Conservation (phyloP, 108 stramenopile genomes). For the Cyclostephanos invisitatus region DNA sequence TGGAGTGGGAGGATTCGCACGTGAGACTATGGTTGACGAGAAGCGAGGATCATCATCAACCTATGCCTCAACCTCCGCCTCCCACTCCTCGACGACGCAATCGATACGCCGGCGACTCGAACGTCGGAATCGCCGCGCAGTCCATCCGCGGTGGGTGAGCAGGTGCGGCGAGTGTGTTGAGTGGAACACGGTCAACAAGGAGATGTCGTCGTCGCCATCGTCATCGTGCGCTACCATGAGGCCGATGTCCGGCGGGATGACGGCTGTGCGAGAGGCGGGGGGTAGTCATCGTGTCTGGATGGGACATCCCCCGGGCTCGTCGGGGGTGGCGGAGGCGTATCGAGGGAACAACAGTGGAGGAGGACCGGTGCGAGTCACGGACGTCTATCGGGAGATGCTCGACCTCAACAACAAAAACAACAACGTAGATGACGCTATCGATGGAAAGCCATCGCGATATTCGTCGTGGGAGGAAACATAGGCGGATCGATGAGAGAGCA, state of each 20-base stretch:
- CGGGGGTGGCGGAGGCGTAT: slow-evolving; percentile 16
- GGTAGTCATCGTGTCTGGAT: slow-evolving; percentile 62
- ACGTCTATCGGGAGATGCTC: slow-evolving; percentile 60
- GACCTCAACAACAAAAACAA: no score
- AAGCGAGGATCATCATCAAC: background rate
- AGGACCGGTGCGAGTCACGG: slow-evolving; percentile 64
- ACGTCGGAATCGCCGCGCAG: slow-evolving; percentile 71
- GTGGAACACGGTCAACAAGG: slow-evolving; percentile 92
- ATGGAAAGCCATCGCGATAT: background rate
- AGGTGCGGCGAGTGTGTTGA: slow-evolving; percentile 86
- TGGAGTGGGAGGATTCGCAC: background rate
- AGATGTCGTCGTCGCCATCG: slow-evolving; percentile 66
- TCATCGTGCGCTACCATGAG: slow-evolving; percentile 35
- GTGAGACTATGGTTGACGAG: background rate
- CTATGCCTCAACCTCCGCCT: no score
- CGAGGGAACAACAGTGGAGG: slow-evolving; percentile 14
- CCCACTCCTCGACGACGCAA: background rate
- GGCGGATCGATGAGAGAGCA: slow-evolving; percentile 27
- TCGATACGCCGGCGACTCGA: background rate
- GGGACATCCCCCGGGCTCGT: slow-evolving; percentile 31
- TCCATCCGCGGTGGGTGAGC: slow-evolving; percentile 92
- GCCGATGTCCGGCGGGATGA: background rate
- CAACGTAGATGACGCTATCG: slow-evolving; percentile 1
- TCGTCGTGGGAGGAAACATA: slow-evolving; percentile 19
- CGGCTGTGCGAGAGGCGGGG: background rate